Percentiles rank a stretch among this genome's conserved stretches.
Evolutionary conservation across 2,329 filamentous ascomycete genomes (phyloP).

Genomic region (Alternaria tenuissima): DNA sequence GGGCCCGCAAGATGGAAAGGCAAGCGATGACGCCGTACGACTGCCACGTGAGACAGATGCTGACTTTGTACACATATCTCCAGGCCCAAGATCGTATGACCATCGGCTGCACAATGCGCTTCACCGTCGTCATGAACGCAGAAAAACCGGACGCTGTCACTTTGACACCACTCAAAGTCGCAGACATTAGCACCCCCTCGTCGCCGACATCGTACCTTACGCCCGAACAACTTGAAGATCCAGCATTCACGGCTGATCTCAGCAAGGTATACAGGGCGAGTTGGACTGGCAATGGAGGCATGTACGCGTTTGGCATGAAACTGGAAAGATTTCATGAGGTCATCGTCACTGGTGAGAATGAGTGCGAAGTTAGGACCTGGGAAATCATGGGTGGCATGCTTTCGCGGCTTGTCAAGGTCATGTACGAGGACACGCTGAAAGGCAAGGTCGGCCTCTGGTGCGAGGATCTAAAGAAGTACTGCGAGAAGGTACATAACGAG

Average conservation of each 20-base stretch:
- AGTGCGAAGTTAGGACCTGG: constrained; percentile 33
- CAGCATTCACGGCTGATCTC: constrained; percentile 26
- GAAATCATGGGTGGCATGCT: constrained; percentile 33
- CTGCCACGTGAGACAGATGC: neutral
- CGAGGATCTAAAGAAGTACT: constrained; percentile 25
- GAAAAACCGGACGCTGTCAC: constrained; percentile 15
- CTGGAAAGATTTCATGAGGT: constrained; percentile 32
- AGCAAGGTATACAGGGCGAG: constrained; percentile 28
- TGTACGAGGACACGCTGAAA: constrained; percentile 25
- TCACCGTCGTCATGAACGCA: constrained; percentile 30
- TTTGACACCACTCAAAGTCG: constrained; percentile 24
- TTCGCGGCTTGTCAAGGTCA: constrained; percentile 25
- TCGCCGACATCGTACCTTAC: constrained; percentile 23
- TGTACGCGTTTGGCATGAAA: constrained; percentile 17
- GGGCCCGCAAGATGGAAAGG: neutral
- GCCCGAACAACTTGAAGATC: constrained; percentile 13
- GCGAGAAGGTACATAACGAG: constrained; percentile 14
- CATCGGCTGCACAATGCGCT: constrained; percentile 27
- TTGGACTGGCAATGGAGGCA: constrained; percentile 28
- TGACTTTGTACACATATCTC: neutral
- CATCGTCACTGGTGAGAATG: constrained; percentile 20
- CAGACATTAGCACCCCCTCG: constrained; percentile 28
- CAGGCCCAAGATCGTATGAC: constrained; percentile 4
- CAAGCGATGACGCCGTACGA: neutral
- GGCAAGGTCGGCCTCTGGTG: constrained; percentile 30